These are phyloP conservation scores for Phragmites australis DNA, from an alignment of 176 grass and related monocot species.

Conservation along the genomic window DNA sequence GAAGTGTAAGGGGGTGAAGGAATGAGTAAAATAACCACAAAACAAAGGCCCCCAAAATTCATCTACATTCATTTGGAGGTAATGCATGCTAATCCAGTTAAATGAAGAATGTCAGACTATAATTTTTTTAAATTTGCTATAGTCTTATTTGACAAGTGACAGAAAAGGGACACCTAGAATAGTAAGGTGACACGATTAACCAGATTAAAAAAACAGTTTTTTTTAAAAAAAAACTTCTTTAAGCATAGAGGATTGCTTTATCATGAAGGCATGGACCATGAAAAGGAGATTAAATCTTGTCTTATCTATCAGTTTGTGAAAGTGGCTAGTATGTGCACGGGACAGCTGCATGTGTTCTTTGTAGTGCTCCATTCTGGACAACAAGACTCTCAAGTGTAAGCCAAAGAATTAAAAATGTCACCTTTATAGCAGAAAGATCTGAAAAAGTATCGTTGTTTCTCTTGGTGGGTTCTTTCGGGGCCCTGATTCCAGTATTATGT, in stretches of 20 bases:
- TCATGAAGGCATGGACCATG: background rate
- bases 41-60: background rate
- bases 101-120: constrained; percentile 10
- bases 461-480: constrained; percentile 52
- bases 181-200: background rate
- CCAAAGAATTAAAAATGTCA: constrained; percentile 40
- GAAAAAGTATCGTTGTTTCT: constrained; percentile 64
- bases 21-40: constrained; percentile 1
- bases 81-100: background rate
- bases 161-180: constrained; percentile 2
- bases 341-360: background rate
- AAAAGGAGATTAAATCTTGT: background rate
- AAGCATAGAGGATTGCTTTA: background rate
- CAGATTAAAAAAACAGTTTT: background rate
- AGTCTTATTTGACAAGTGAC: background rate
- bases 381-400: background rate
- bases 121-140: background rate
- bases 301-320: constrained; percentile 7
- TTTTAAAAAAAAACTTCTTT: background rate
- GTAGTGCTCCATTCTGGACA: background rate
- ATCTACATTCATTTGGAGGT: background rate
- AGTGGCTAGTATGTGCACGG: background rate
- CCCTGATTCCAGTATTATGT: constrained; percentile 42
- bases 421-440: constrained; percentile 92
- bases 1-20: constrained; percentile 4